Conservation (phyloP, 306 rosid species). For the Acacia acuminata region DNA sequence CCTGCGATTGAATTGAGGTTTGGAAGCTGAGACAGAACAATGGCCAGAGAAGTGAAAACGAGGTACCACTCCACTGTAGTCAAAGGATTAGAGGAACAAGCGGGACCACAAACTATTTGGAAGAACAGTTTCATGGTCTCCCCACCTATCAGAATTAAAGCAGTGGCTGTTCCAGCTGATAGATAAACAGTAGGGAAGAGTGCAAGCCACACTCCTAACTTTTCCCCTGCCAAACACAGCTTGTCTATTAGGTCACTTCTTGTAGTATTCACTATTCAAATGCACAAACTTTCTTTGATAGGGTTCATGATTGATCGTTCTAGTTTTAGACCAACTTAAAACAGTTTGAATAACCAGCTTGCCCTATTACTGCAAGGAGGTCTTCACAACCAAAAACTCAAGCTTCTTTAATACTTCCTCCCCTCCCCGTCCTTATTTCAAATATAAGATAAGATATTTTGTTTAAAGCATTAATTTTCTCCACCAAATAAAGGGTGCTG, state of each 20-base stretch:
- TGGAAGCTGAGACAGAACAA: conserved; percentile 96
- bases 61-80: conserved; percentile 98
- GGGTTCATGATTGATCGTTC: background rate
- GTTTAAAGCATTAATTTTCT: too few relatives aligned
- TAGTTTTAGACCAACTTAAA: background rate
- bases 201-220: conserved; percentile 97
- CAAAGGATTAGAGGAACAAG: conserved; percentile 84
- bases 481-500: background rate
- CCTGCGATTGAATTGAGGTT: conserved; percentile 98
- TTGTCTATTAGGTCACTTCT: background rate
- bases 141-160: conserved; percentile 95
- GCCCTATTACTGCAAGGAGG: background rate
- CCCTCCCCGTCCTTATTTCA: too few relatives aligned
- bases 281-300: background rate
- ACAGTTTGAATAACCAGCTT: background rate
- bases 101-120: conserved; percentile 90
- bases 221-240: conserved; percentile 67
- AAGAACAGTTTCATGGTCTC: conserved; percentile 98
- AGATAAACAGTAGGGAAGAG: conserved; percentile 91
- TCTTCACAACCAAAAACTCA: background rate
- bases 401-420: too few relatives aligned
- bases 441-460: too few relatives aligned
- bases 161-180: conserved; percentile 99
- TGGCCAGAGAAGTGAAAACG: conserved; percentile 90
- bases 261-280: background rate